phyloP scores from a whole-genome alignment of 768 basidiomycete species.

The Lentinula sp. region DNA sequence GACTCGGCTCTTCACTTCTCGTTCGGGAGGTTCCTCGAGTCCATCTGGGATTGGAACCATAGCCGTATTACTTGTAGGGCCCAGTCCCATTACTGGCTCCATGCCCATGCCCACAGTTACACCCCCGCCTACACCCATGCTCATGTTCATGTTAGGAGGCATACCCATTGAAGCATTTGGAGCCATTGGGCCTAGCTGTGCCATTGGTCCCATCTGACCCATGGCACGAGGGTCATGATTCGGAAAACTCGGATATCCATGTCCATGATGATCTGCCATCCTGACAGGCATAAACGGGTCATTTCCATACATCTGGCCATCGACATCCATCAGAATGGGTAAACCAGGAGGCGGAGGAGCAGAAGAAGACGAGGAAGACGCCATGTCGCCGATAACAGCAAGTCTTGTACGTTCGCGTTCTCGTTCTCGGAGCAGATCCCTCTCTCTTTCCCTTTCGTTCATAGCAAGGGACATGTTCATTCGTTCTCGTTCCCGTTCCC shows the following conservation, averaged over 20 bases:
- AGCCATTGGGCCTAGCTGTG: not conserved
- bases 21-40: not conserved
- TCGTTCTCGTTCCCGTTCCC: slow-evolving; percentile 15
- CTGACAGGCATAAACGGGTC: not conserved
- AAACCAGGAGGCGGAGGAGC: not conserved
- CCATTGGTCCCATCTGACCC: not conserved
- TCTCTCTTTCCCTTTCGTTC: slow-evolving; percentile 12
- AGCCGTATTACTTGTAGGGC: not conserved
- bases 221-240: not conserved
- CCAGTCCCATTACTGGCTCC: not conserved
- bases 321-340: not conserved
- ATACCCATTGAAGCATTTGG: not conserved
- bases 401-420: slow-evolving; percentile 9
- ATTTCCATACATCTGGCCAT: not conserved
- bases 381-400: slow-evolving; percentile 1
- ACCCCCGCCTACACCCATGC: not conserved
- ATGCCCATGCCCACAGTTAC: not conserved
- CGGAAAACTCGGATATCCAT: not conserved
- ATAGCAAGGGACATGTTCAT: slow-evolving; percentile 6
- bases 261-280: not conserved
- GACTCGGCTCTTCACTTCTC: slow-evolving; percentile 19
- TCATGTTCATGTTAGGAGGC: not conserved
- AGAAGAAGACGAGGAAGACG: not conserved
- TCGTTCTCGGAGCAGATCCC: slow-evolving; percentile 14
- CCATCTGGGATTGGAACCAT: not conserved